Percentiles rank a stretch among this genome's conserved stretches.
phyloP scores from a whole-genome alignment of 371 early-diverging fungal genomes.

The Dinochytrium kinnereticum region DNA sequence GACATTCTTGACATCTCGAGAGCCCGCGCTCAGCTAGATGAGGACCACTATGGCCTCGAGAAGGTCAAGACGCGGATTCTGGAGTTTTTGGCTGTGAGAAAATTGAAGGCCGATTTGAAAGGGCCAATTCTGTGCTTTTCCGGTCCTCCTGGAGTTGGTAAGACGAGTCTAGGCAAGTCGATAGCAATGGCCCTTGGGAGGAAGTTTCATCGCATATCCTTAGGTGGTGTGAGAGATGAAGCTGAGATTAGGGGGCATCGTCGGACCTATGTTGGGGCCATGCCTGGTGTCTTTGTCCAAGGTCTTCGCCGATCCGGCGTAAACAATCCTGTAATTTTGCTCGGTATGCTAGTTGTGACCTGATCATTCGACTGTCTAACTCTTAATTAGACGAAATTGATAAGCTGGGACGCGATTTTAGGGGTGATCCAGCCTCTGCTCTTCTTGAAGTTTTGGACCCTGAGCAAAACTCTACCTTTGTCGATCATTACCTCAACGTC shows the following conservation, averaged over 20 bases:
- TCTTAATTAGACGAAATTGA: conserved; percentile 76
- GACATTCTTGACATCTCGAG: conserved; percentile 71
- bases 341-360: conserved; percentile 29
- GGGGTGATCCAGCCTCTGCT: conserved; percentile 84
- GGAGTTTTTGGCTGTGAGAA: conserved; percentile 83
- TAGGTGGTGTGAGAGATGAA: conserved; percentile 90
- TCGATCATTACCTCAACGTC: conserved; percentile 85
- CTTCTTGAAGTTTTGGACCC: conserved; percentile 88
- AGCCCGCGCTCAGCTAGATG: conserved; percentile 72
- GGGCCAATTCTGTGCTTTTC: conserved; percentile 87
- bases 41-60: conserved; percentile 84
- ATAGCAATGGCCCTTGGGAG: conserved; percentile 82
- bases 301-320: conserved; percentile 73
- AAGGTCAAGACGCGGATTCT: conserved; percentile 83
- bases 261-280: conserved; percentile 86
- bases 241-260: conserved; percentile 91
- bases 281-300: conserved; percentile 87
- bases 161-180: conserved; percentile 81
- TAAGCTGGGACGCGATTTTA: conserved; percentile 71
- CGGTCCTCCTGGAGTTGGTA: conserved; percentile 81
- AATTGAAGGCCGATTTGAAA: conserved; percentile 75
- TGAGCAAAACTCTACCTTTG: conserved; percentile 78
- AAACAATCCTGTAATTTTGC: conserved; percentile 80
- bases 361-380: conserved; percentile 14
- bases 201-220: conserved; percentile 80